These are phyloP conservation scores for Hypholoma fasciculare DNA, from an alignment of 768 basidiomycete genomes.

Conservation along the genomic window DNA sequence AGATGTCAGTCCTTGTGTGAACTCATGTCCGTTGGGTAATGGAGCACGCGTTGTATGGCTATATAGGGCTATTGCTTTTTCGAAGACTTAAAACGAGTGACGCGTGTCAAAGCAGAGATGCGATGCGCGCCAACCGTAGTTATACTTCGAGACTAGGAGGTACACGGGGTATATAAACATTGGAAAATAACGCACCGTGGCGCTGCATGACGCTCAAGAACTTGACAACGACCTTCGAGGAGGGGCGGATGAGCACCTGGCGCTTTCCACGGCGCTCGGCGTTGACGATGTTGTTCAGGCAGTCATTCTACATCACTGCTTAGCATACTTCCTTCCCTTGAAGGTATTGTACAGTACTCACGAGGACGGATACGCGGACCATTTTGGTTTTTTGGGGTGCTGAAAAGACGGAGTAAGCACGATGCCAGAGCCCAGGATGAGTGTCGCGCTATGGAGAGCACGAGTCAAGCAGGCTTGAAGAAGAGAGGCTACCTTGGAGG, in stretches of 20 bases:
- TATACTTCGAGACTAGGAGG: conserved; percentile 62
- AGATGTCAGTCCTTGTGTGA: conserved; percentile 58
- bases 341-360: conserved; percentile 46
- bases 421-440: conserved; percentile 64
- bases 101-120: conserved; percentile 46
- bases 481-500: conserved; percentile 41
- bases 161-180: not conserved
- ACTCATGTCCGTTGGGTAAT: conserved; percentile 39
- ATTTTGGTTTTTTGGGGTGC: conserved; percentile 46
- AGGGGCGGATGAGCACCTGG: conserved; percentile 96
- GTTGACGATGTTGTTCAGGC: conserved; percentile 97
- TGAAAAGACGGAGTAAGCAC: conserved; percentile 31
- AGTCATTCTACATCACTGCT: conserved; percentile 40
- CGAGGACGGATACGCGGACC: conserved; percentile 89
- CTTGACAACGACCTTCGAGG: conserved; percentile 97
- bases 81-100: conserved; percentile 85
- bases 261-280: conserved; percentile 99
- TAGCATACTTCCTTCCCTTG: conserved; percentile 25
- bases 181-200: conserved; percentile 69
- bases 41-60: conserved; percentile 62
- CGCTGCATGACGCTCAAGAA: conserved; percentile 99
- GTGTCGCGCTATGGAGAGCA: conserved; percentile 81
- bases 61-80: conserved; percentile 57
- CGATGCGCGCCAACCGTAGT: conserved; percentile 73
- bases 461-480: conserved; percentile 69